Conservation (phyloP, 2,329 filamentous ascomycete genomes). For the Hypoxylon sp. region DNA sequence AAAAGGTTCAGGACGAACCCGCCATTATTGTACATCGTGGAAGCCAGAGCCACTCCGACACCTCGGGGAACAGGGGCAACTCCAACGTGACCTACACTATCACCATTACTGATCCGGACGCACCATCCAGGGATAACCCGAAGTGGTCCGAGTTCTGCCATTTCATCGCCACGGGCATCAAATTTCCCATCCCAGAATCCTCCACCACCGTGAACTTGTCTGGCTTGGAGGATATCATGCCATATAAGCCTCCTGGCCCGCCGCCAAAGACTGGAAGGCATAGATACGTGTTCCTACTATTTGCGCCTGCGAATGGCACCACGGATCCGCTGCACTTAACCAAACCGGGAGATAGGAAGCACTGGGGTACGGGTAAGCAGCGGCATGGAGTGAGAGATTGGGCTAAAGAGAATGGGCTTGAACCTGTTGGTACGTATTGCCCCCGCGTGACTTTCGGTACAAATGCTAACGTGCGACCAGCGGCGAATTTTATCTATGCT, state of each 20-base stretch:
- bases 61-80: slow-evolving; percentile 9
- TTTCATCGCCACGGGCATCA: slow-evolving; percentile 60
- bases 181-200: slow-evolving; percentile 47
- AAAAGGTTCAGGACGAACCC: slow-evolving; percentile 56
- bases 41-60: slow-evolving; percentile 21
- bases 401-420: slow-evolving; percentile 59
- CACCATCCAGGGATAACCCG: slow-evolving; percentile 60
- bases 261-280: slow-evolving; percentile 61
- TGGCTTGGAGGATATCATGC: slow-evolving; percentile 56
- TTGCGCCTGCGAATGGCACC: slow-evolving; percentile 59
- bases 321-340: slow-evolving; percentile 55
- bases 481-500: slow-evolving; percentile 61
- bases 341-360: slow-evolving; percentile 57
- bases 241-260: slow-evolving; percentile 61
- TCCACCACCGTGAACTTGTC: slow-evolving; percentile 30
- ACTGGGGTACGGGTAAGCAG: slow-evolving; percentile 58
- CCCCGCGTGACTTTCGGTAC: slow-evolving; percentile 17
- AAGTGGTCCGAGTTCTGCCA: slow-evolving; percentile 64
- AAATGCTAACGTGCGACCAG: slow-evolving; percentile 43
- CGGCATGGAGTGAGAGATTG: slow-evolving; percentile 59
- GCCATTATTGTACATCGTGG: slow-evolving; percentile 51
- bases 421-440: slow-evolving; percentile 58
- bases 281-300: slow-evolving; percentile 61
- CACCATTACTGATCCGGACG: slow-evolving; percentile 61
- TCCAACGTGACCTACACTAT: slow-evolving; percentile 52